phyloP scores from a whole-genome alignment of 139 green algal species.

The Chlorella sp. region DNA sequence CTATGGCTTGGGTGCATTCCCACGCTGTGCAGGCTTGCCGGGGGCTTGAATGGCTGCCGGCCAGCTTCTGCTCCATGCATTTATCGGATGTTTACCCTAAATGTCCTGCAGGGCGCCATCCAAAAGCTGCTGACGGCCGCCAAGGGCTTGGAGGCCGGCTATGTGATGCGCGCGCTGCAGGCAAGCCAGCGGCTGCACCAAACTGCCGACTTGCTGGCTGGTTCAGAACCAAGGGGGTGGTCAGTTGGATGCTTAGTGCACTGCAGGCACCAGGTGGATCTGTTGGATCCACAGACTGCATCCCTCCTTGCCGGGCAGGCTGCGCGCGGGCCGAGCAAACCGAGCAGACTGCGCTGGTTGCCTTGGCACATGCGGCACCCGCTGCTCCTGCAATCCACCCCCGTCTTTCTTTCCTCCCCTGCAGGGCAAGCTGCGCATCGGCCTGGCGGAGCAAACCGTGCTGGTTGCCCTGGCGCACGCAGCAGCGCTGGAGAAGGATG shows the following conservation, averaged over 20 bases:
- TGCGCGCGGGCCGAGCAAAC: neutral
- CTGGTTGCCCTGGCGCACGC: slow-evolving; percentile 91
- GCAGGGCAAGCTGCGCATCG: slow-evolving; percentile 97
- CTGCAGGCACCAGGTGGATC: too few relatives aligned
- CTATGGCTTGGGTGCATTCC: too few relatives aligned
- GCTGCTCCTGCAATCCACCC: neutral
- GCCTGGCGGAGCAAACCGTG: slow-evolving; percentile 95
- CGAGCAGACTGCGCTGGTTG: neutral
- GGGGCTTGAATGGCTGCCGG: too few relatives aligned
- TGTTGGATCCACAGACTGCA: too few relatives aligned
- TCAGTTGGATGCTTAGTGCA: too few relatives aligned
- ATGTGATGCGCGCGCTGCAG: slow-evolving; percentile 86
- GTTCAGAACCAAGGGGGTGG: too few relatives aligned
- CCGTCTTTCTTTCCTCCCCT: neutral
- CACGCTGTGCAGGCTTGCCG: too few relatives aligned
- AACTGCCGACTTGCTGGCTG: too few relatives aligned
- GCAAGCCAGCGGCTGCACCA: too few relatives aligned
- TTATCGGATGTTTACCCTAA: too few relatives aligned
- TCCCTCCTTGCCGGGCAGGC: neutral
- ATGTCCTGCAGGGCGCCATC: slow-evolving; percentile 67
- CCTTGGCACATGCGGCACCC: neutral
- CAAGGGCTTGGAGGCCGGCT: slow-evolving; percentile 87
- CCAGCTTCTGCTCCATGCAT: too few relatives aligned
- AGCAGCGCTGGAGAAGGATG: slow-evolving; percentile 66
- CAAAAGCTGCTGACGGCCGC: slow-evolving; percentile 87